Evolutionary conservation across 345 rosid genomes (phyloP), one percentile per base, ranked within the genome.

Genomic region (Litchi chinensis): DNA sequence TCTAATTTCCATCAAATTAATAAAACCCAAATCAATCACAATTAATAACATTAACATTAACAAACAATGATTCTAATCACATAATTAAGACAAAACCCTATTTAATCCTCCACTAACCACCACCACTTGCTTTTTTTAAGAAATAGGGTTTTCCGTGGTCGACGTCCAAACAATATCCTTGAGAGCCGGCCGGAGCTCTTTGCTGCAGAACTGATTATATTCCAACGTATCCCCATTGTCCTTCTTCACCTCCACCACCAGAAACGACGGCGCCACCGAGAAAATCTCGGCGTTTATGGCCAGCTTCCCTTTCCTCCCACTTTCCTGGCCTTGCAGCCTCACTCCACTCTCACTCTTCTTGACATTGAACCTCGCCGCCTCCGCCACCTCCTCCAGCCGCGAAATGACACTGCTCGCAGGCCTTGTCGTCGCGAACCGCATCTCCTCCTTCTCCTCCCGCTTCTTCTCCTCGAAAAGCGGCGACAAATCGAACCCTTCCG

Each of bases 211-310:
- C 83, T 89, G 92, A 63, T 95, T 93, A 65, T 92, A 95, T 83
- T 95, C 99, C 13, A 93, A 77, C 0, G 99, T 93, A 18, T 95
- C 99, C 2, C 99, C 98, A 5, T 88, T 86, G 74, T 93, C 96
- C 82, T 95, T 92, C 88, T 89, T 95, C 86, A 93, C 98, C 82
- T 93, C 96, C 84, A 95, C 98, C 46, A 93, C 90, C 59, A 91
- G 37, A 9, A 92, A 89, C 56, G 92, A 86, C 52, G 97, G 96
- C 12, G 98, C 88, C 76, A 95, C 88, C 0, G 98, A 90, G 60
- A 88, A 92, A 22, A 95, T 87, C 70, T 93, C 97, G 0, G 94
- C 99, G 5, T 88, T 93, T 8, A 93, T 91, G 0, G 91, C 90
- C 39, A 95, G 71, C 80, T 89, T 93, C 73, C 97, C 98, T 85